Evolutionary conservation across 768 basidiomycete species (phyloP), one percentile per base, ranked within the genome.

Genomic region (Mycena vitilis): DNA sequence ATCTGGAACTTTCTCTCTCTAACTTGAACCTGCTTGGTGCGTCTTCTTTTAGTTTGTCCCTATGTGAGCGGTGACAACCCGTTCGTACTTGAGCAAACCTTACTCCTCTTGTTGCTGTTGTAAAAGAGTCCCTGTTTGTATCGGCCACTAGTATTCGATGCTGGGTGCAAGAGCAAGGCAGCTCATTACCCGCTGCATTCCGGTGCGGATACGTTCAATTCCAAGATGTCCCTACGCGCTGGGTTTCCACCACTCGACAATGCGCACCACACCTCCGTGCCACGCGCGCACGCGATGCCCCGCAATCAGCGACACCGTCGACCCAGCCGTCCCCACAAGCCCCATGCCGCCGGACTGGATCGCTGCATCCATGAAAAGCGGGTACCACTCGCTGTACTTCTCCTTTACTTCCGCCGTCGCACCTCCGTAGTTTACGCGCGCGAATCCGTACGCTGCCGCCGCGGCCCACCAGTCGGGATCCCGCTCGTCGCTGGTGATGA

Each of bases 241-340:
- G 30, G 78, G 77, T 42, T 65, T 73, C 4, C 83, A 84, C 81
- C 82, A 86, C 65, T 73, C 72, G 10, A 83, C 78, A 54, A 73
- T 76, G 36, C 78, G 71, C 22, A 73, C 75, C 30, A 76, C 77
- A 20, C 84, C 85, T 44, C 73, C 79, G 4, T 81, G 66, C 86
- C 86, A 87, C 45, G 83, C 79, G 55, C 77, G 70, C 51, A 86
- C 85, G 20, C 86, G 75, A n/a, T 82, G 77, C 16, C 73, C 74
- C 1, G 85, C 82, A 30, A 87, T 56, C 40, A 84, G 63, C 23
- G 83, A 83, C 78, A 86, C 85, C 42, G 86, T 87, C 54, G 85
- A 86, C 47, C 73, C 61, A 23, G 81, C 76, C 10, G 85, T 86
- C n/a, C 87, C 86, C 5, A 88, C 81, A 56, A 88, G 79, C 18